phyloP scores from a whole-genome alignment of 805 yeast genomes.

The Yamadazyma nakazawae region DNA sequence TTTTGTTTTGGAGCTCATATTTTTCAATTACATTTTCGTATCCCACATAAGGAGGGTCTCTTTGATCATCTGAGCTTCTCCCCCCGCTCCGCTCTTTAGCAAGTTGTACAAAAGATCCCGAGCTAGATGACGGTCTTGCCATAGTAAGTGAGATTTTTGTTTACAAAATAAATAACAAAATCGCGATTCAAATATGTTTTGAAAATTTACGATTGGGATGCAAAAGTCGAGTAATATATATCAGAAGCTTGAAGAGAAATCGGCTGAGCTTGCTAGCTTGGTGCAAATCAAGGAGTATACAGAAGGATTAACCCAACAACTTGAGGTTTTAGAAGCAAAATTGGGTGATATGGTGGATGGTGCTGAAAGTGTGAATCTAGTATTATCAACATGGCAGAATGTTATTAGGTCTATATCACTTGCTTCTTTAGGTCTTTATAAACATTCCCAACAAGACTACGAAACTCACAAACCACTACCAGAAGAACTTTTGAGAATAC shows the following conservation, averaged over 20 bases:
- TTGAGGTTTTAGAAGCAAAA: slow-evolving; percentile 48
- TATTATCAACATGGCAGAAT: slow-evolving; percentile 64
- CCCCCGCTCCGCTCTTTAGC: slow-evolving; percentile 9
- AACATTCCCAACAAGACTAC: slow-evolving; percentile 42
- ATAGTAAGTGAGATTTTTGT: slow-evolving; percentile 5
- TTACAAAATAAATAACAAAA: slow-evolving; percentile 1
- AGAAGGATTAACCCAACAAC: slow-evolving; percentile 39
- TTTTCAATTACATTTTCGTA: neutral
- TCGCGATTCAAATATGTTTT: slow-evolving; percentile 2
- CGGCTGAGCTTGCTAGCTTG: slow-evolving; percentile 49
- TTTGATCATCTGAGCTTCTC: neutral
- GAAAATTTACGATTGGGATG: slow-evolving; percentile 3
- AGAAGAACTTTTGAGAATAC: slow-evolving; percentile 61
- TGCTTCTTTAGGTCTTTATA: slow-evolving; percentile 52
- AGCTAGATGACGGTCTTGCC: slow-evolving; percentile 19
- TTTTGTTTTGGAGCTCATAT: slow-evolving; percentile 34
- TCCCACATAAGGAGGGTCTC: neutral
- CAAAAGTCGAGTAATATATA: slow-evolving; percentile 14
- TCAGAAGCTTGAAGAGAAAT: slow-evolving; percentile 42
- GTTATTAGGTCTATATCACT: slow-evolving; percentile 58
- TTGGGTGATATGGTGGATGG: slow-evolving; percentile 52
- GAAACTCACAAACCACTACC: slow-evolving; percentile 51
- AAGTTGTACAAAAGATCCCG: slow-evolving; percentile 15
- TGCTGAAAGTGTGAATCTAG: slow-evolving; percentile 54
- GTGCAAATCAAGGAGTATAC: slow-evolving; percentile 48